A percentile compares a stretch with the other conserved stretches of the same genome.
Evolutionary conservation across 2,329 filamentous ascomycete genomes (phyloP).

Genomic region (Aspergillus amoenus): DNA sequence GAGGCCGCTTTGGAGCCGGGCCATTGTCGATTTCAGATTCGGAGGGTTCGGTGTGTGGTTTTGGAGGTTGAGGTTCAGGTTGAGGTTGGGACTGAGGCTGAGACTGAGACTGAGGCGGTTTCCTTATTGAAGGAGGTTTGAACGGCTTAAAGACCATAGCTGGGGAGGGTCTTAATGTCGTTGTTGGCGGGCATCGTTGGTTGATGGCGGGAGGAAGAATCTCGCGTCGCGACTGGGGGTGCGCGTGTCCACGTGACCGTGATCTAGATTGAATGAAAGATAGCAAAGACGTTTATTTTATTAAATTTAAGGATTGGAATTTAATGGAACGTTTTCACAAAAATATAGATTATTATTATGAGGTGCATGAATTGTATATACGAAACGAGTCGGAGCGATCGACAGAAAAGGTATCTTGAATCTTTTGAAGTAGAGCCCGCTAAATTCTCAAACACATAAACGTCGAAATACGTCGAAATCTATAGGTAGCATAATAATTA

Average conservation of each 20-base stretch:
- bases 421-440: neutral
- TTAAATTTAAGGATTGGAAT: neutral
- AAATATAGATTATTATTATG: neutral
- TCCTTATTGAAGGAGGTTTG: constrained; percentile 44
- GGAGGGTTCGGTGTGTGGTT: neutral
- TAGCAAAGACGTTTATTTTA: too few relatives aligned
- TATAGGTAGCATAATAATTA: neutral
- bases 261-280: too few relatives aligned
- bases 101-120: constrained; percentile 15
- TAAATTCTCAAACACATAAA: neutral
- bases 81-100: neutral
- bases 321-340: neutral
- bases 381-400: neutral
- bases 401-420: neutral
- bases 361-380: neutral
- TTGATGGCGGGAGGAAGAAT: neutral
- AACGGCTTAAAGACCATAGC: constrained; percentile 49
- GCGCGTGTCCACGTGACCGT: constrained; percentile 8
- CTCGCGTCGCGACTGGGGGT: neutral
- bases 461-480: neutral
- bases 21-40: constrained; percentile 11
- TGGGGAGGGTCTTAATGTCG: constrained; percentile 6
- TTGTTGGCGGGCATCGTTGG: neutral
- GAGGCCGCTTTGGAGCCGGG: constrained; percentile 37
- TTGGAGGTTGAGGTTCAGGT: neutral